A percentile compares a stretch with the other conserved stretches of the same genome.
phyloP scores from a whole-genome alignment of 2,329 filamentous ascomycete genomes.

The Pezicula radicicola region DNA sequence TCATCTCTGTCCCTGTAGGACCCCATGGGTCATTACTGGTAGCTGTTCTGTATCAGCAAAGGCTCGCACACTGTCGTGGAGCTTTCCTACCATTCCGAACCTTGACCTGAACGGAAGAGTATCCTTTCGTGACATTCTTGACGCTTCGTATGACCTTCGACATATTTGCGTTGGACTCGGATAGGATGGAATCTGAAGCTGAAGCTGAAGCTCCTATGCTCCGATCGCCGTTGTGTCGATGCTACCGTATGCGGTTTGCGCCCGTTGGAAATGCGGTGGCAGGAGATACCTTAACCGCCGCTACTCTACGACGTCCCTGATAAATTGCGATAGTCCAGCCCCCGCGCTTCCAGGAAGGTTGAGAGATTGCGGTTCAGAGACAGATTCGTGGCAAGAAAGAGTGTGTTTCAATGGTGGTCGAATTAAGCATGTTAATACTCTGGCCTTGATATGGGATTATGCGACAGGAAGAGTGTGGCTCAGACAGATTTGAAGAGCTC shows the following conservation, averaged over 20 bases:
- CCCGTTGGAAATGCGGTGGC: conserved; percentile 6
- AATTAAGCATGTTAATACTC: conserved; percentile 12
- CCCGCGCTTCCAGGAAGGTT: conserved; percentile 8
- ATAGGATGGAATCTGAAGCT: neutral
- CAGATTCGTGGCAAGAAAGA: conserved; percentile 1
- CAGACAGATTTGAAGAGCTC: conserved; percentile 1
- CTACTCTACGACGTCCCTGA: neutral
- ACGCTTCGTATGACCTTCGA: conserved; percentile 96
- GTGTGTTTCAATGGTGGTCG: conserved; percentile 15
- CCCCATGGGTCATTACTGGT: conserved; percentile 99
- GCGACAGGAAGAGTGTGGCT: conserved; percentile 9
- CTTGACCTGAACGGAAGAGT: conserved; percentile 94
- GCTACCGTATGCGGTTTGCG: conserved; percentile 1
- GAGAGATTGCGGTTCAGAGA: neutral
- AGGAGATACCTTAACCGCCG: conserved; percentile 6
- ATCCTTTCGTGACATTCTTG: conserved; percentile 99
- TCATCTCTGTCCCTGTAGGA: conserved; percentile 96
- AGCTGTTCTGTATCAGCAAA: conserved; percentile 53
- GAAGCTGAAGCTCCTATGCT: conserved; percentile 4
- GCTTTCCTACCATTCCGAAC: conserved; percentile 83
- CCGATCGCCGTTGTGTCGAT: neutral
- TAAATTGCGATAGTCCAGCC: conserved; percentile 10
- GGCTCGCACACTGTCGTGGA: conserved; percentile 9
- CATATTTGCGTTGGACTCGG: conserved; percentile 53
- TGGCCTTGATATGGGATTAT: conserved; percentile 9